These are phyloP conservation scores for Candida michaelii DNA, from an alignment of 805 yeast genomes.

Conservation along the genomic window DNA sequence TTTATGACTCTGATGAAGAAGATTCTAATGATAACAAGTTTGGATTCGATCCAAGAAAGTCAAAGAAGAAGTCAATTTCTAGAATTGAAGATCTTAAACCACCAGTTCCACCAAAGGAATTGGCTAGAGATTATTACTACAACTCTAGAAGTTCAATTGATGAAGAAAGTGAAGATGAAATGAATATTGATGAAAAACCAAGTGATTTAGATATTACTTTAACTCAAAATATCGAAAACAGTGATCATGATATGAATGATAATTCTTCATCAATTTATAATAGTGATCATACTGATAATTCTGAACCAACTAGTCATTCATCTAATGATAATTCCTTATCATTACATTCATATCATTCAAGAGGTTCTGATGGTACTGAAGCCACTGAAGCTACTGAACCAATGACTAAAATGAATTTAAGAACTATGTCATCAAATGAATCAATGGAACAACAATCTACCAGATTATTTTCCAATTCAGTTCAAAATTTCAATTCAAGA, in stretches of 20 bases:
- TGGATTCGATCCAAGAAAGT: conserved; percentile 25
- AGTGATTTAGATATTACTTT: conserved; percentile 21
- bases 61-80: conserved; percentile 11
- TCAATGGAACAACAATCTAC: conserved; percentile 3
- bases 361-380: conserved; percentile 12
- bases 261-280: conserved; percentile 33
- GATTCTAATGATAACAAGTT: conserved; percentile 18
- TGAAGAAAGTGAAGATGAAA: conserved; percentile 8
- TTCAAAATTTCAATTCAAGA: conserved; percentile 13
- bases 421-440: conserved; percentile 14
- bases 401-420: conserved; percentile 16
- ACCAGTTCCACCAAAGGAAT: conserved; percentile 7
- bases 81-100: conserved; percentile 7
- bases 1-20: conserved; percentile 20
- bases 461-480: conserved; percentile 13
- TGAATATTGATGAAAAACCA: conserved; percentile 14
- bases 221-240: conserved; percentile 39
- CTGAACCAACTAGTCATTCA: conserved; percentile 17
- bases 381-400: conserved; percentile 18
- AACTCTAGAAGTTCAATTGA: conserved; percentile 7
- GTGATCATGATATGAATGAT: conserved; percentile 20
- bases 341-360: conserved; percentile 38
- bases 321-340: conserved; percentile 24
- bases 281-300: conserved; percentile 26
- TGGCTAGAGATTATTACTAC: not conserved